Base-by-base conservation (phyloP, 139 green algal genomes). In the Chlorokybus atmophyticus region DNA sequence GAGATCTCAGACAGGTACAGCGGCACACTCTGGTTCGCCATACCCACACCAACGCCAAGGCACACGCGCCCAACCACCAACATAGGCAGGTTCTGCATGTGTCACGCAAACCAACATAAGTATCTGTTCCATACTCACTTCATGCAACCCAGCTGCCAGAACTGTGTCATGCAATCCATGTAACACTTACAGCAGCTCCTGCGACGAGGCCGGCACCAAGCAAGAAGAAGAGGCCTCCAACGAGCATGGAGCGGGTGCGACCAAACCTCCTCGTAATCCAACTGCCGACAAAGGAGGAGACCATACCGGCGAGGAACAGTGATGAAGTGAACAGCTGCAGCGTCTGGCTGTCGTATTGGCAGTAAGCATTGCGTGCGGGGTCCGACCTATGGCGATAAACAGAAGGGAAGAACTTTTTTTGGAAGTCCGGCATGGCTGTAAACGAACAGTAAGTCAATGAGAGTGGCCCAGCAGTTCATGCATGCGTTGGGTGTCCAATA, bases 311-410 rank as follows among this genome's bases (percentile, higher is more conserved):
- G n/a, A 87, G 56, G 62, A 86, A 89, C 2, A 90, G 64, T 38
- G 59, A 76, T 32, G 72, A 83, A 0, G 81, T 88, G 60, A 88
- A 88, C 28, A 81, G 68, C 60, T 84, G 71, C 32, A 87, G 72
- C 25, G 61, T 65, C 52, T 85, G 77, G 51, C 76, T 59, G 52
- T 85, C 52, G 47, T 51, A 68, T 60, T 79, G 73, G 69, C 74
- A 81, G 32, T 60, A 81, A 8, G 73, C 40, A 27, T 67, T 73
- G 8, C 17, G 54, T 27, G 32, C 1, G 29, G 19, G 21, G 35
- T 27, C 29, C 26, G 19, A n/a, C n/a, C n/a, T n/a, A n/a, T n/a
- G n/a, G n/a, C n/a, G n/a, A n/a, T n/a, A 73, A 0, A 83, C 59
- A 2, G n/a, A 26, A 1, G 77, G 77, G 55, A 83, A 85, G 50